Evolutionary conservation across 306 rosid genomes (phyloP), one percentile per base, ranked within the genome.

Genomic region (Trifolium repens): DNA sequence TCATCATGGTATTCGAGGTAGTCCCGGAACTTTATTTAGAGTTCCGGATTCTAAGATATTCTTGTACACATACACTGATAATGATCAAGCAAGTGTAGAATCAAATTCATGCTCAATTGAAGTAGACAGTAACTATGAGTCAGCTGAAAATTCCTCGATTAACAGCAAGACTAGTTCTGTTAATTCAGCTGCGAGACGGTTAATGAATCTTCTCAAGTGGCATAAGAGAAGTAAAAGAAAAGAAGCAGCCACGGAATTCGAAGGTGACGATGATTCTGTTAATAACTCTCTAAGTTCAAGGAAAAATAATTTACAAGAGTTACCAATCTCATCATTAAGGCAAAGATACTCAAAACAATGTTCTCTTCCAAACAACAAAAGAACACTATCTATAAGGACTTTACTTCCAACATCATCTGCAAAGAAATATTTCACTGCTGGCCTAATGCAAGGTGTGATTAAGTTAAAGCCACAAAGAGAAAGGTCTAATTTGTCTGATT

Each of bases 1-100:
- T 65, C 96, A 64, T 68, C 96, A 85, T 71, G 93, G 92, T 37
- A 85, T 88, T 71, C 85, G 87, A 49, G 79, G 67, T 11, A 89
- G 93, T 84, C 98, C 98, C 8, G 99, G 99, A 76, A 92, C 96
- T 59, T 90, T 92, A 26, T 96, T 96, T 58, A 79, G 97, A 80
- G 85, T 94, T 35, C 87, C 98, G 10, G 99, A 94, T 79, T 86
- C 92, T 11, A 97, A 94, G 87, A 90, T 92, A 78, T 82, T 92
- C 78, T 80, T 92, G 62, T 87, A 90, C 90, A 84, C 93, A 0
- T 90, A 87, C 35, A 81, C 78, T 19, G 93, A 90, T 49, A 91
- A 85, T 68, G 93, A 86, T 24, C 83, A 85, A 80, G 81, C 74
- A 34, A 85, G 88, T 61, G 60, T 76, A 53, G 85, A 84, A 72